Base-by-base conservation (phyloP, 2,329 filamentous ascomycete species). In the Zasmidium cellare region DNA sequence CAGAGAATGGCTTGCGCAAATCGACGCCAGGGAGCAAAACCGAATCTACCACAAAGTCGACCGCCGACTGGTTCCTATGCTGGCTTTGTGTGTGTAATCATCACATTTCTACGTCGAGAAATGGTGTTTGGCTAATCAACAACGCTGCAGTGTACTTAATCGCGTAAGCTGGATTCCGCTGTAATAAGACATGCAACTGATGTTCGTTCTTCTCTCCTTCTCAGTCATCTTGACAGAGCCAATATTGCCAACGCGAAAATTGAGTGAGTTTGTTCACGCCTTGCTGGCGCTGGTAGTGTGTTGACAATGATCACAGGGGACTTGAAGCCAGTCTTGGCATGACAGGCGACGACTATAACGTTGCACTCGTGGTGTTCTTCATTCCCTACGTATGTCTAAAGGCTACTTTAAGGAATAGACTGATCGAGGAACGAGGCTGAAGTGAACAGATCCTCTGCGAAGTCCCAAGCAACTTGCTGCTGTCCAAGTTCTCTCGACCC, bases 211-310 rank as follows among this genome's bases (percentile, higher is more conserved):
- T n/a, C n/a, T n/a, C n/a, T n/a, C n/a, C n/a, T n/a, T n/a, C n/a
- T n/a, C n/a, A n/a, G n/a, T 2, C 79, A 79, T 55, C 69, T 80
- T 18, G 78, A 80, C 60, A 73, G 77, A 56, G 79, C 82, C 56
- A 83, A 83, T 62, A 83, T 83, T 46, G 74, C 76, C 22, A 83
- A 83, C 59, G 81, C 80, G 3, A 80, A 82, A 55, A 76, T 81
- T 28, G 80, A 80, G 28, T 31, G 14, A 31, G 28, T 14, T 31
- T 31, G 44, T 58, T 31, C 28, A 59, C 23, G 47, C 14, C 25
- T 16, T 46, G 9, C 5, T 20, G 16, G 12, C 11, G 23, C 16
- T 23, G 22, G 55, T 31, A 7, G n/a, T n/a, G n/a, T n/a, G n/a
- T n/a, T n/a, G n/a, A n/a, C n/a, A n/a, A n/a, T n/a, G n/a, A 31